A percentile compares a stretch with the other conserved stretches of the same genome.
Evolutionary conservation across 164 flowering plant genomes (phyloP).

Genomic region (Aristolochia fimbriata): DNA sequence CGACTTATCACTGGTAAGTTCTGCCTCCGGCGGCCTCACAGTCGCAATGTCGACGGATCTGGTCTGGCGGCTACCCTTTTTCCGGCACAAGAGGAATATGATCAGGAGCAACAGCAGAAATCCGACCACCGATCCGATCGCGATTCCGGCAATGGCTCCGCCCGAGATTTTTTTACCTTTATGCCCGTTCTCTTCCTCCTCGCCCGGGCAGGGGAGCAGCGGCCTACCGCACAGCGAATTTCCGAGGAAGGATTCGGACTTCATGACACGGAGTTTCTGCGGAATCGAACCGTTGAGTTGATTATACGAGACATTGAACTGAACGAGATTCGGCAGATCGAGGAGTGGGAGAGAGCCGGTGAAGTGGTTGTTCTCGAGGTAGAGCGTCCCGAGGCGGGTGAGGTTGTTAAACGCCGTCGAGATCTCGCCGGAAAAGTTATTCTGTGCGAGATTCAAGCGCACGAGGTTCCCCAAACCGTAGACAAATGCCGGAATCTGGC

Average conservation of each 20-base stretch:
- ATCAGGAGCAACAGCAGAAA: conserved; percentile 32
- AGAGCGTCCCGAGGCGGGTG: conserved; percentile 44
- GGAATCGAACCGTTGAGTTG: conserved; percentile 61
- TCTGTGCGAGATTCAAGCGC: conserved; percentile 53
- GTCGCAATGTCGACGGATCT: conserved; percentile 17
- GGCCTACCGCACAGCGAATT: conserved; percentile 75
- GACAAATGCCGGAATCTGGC: conserved; percentile 47
- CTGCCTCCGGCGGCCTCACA: conserved; percentile 21
- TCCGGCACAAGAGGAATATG: conserved; percentile 34
- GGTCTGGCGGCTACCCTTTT: conserved; percentile 22
- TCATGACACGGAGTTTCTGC: conserved; percentile 12
- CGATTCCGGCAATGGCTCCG: conserved; percentile 79
- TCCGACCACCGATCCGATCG: conserved; percentile 43
- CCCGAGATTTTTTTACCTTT: conserved; percentile 41
- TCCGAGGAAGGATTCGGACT: conserved; percentile 33
- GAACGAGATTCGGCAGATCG: conserved; percentile 25
- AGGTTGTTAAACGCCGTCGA: conserved; percentile 35
- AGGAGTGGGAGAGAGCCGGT: conserved; percentile 53
- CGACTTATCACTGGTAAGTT: conserved; percentile 15
- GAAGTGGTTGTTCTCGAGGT: conserved; percentile 38
- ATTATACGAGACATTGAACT: conserved; percentile 71
- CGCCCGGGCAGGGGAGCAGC: conserved; percentile 25
- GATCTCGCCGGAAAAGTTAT: conserved; percentile 61
- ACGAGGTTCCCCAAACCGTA: conserved; percentile 40
- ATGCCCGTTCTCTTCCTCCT: not conserved